Percentiles rank a stretch among this genome's conserved stretches.
Conservation (phyloP, 2,329 filamentous ascomycete species). For the Scedosporium boydii region DNA sequence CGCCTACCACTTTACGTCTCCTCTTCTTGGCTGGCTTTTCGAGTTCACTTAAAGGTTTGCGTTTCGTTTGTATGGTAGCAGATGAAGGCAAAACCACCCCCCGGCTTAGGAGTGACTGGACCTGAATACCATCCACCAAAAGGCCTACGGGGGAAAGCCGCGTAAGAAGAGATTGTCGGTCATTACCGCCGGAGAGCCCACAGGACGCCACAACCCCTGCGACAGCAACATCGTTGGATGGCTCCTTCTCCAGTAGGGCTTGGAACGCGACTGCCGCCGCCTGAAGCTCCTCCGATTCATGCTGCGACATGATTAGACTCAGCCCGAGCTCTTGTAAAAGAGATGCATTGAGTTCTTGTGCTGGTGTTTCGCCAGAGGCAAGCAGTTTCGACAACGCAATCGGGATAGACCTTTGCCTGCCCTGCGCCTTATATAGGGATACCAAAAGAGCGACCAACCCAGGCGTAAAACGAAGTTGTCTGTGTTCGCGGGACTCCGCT, state of each 20-base stretch:
- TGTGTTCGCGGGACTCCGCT: conserved; percentile 42
- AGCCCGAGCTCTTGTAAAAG: conserved; percentile 76
- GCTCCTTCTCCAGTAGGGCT: conserved; percentile 55
- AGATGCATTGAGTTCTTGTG: conserved; percentile 35
- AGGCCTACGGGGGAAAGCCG: conserved; percentile 52
- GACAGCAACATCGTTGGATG: conserved; percentile 58
- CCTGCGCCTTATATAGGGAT: conserved; percentile 67
- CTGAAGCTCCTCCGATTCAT: conserved; percentile 55
- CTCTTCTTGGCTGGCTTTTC: conserved; percentile 39
- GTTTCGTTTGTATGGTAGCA: conserved; percentile 21
- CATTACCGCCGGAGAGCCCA: conserved; percentile 49
- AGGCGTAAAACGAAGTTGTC: conserved; percentile 70
- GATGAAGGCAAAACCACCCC: conserved; percentile 44
- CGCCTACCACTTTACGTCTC: conserved; percentile 57
- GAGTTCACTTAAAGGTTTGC: conserved; percentile 26
- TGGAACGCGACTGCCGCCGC: conserved; percentile 73
- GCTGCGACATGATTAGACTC: conserved; percentile 63
- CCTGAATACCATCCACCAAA: conserved; percentile 52
- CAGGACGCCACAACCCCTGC: conserved; percentile 83
- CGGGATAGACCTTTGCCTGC: conserved; percentile 62
- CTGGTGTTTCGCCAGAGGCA: conserved; percentile 64
- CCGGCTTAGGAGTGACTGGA: conserved; percentile 51
- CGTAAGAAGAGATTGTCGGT: conserved; percentile 43
- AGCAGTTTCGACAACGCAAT: conserved; percentile 70
- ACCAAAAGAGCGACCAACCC: conserved; percentile 75